Evolutionary conservation across 2,329 filamentous ascomycete species (phyloP), one percentile per base, ranked within the genome.

Genomic region (Aspergillus amoenus): DNA sequence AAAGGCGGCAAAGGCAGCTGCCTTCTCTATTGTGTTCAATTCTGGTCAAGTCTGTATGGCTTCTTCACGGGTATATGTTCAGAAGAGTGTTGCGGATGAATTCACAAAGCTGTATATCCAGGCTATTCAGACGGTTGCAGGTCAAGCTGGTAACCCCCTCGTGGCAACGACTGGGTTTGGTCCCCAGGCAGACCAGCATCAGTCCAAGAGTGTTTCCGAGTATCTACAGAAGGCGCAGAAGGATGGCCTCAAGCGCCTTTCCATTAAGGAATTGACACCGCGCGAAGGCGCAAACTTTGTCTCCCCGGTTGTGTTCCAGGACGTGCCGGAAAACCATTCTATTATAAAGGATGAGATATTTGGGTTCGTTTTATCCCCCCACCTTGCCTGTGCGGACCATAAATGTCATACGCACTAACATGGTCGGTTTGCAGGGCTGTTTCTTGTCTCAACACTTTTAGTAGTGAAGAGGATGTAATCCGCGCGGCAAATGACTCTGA

Each of bases 141-240:
- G n/a, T 4, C 70, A 79, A 66, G 74, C 84, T 78, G 94, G 93
- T 82, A 82, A 86, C 81, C 91, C 91, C 63, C 93, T 94, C 82
- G 79, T 83, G 67, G 73, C 82, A 64, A 83, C 88, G 62, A 93
- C 90, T 65, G 93, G 93, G 88, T 90, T 94, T 78, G 91, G 91
- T 51, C 91, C 91, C 40, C 91, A 94, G 78, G 88, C 94, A 70
- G 91, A 88, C 64, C 82, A 94, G 78, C 79, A 91, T 52, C 91
- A 95, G 78, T 94, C 89, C 70, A 90, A 94, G 80, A 88, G 90
- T 65, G 91, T 95, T 79, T 93, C 94, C 90, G 82, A 79, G 67
- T 87, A 86, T 77, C 88, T 89, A 68, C 78, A 94, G 73, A 79
- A 83, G 62, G 87, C 87, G 60, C 88, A 88, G 78, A 79, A 84